These are phyloP conservation scores for Harrya chromipes DNA, from an alignment of 768 basidiomycete species.

Conservation along the genomic window DNA sequence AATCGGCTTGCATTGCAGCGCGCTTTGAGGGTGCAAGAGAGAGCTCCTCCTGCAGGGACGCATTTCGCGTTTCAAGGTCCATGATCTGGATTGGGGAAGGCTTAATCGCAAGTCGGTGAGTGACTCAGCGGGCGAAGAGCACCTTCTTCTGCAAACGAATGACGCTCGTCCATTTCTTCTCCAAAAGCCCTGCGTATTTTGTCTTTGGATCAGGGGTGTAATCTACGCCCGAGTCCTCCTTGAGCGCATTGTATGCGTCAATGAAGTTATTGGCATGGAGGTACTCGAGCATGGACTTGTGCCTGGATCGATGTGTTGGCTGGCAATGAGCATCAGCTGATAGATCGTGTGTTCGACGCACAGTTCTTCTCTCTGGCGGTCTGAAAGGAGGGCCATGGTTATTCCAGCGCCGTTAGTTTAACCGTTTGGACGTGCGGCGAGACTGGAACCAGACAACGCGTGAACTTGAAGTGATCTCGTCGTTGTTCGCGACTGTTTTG, in stretches of 20 bases:
- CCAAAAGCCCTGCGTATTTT: slow-evolving; percentile 81
- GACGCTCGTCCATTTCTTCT: slow-evolving; percentile 98
- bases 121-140: slow-evolving; percentile 13
- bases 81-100: slow-evolving; percentile 62
- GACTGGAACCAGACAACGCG: not conserved
- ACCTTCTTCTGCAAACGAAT: slow-evolving; percentile 96
- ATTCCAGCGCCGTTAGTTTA: no score
- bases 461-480: slow-evolving; percentile 13
- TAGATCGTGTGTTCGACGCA: slow-evolving; percentile 28
- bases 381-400: slow-evolving; percentile 42
- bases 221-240: slow-evolving; percentile 51
- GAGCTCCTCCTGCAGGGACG: slow-evolving; percentile 72
- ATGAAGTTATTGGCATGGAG: slow-evolving; percentile 63
- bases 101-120: slow-evolving; percentile 3
- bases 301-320: slow-evolving; percentile 38
- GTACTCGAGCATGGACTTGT: slow-evolving; percentile 81
- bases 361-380: slow-evolving; percentile 47
- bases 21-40: slow-evolving; percentile 47
- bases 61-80: slow-evolving; percentile 86
- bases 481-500: slow-evolving; percentile 29
- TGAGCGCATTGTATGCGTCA: slow-evolving; percentile 59
- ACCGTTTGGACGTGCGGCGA: no score
- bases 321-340: slow-evolving; percentile 7
- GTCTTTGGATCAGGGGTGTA: slow-evolving; percentile 84
- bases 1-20: slow-evolving; percentile 69